These are phyloP conservation scores for Breynia disticha DNA, from an alignment of 441 rosid species.

Conservation along the genomic window DNA sequence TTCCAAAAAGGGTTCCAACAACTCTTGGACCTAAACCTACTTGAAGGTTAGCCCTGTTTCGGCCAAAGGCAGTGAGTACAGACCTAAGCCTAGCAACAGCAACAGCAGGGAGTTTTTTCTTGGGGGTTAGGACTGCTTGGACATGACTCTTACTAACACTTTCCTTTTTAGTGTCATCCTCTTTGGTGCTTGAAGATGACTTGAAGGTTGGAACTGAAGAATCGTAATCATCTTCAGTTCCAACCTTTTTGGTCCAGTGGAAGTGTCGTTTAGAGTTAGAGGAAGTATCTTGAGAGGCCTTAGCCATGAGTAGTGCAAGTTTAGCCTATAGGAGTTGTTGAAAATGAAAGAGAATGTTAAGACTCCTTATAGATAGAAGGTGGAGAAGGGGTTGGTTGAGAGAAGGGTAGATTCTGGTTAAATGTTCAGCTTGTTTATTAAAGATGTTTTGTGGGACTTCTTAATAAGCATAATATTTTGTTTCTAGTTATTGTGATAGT, in stretches of 20 bases:
- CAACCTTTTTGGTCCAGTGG: constrained; percentile 79
- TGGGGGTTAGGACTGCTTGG: constrained; percentile 29
- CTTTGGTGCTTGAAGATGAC: constrained; percentile 20
- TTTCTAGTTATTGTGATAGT: constrained; percentile 17
- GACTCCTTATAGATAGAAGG: constrained; percentile 19
- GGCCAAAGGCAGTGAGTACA: constrained; percentile 46
- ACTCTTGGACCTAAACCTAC: constrained; percentile 54
- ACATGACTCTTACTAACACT: constrained; percentile 12
- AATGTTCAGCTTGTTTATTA: too few species aligned
- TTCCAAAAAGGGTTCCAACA: constrained; percentile 82
- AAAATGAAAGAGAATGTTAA: neutral
- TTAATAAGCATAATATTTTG: constrained; percentile 19
- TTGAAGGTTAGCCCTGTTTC: constrained; percentile 33
- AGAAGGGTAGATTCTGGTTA: too few species aligned
- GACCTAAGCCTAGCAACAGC: constrained; percentile 77
- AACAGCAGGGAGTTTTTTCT: constrained; percentile 58
- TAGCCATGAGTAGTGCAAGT: constrained; percentile 37
- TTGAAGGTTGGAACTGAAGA: constrained; percentile 25
- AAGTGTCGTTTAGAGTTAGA: constrained; percentile 63
- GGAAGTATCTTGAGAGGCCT: constrained; percentile 40
- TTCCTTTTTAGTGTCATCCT: constrained; percentile 20
- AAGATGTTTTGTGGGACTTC: constrained; percentile 26
- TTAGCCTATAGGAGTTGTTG: neutral
- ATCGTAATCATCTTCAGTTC: constrained; percentile 41
- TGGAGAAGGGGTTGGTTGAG: constrained; percentile 6